Evolutionary conservation across 2,329 filamentous ascomycete genomes (phyloP), one percentile per base, ranked within the genome.

Genomic region (Trichophyton schoenleinii): DNA sequence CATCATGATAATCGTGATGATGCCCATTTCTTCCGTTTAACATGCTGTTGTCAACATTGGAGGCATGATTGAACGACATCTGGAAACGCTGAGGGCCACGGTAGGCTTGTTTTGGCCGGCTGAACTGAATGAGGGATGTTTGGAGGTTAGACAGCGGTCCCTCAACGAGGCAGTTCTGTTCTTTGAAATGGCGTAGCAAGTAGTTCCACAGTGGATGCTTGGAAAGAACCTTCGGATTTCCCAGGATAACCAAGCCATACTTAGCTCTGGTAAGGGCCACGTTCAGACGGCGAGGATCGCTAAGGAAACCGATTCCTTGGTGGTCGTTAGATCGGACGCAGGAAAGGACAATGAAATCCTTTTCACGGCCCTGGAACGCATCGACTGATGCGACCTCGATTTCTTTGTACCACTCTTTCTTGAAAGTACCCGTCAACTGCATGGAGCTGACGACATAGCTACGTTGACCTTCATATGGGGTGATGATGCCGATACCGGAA

Each of bases 401-500:
- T 70, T 97, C 92, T 77, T 97, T 97, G 80, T 99, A 99, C 69
- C 87, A 85, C 72, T 99, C 94, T 78, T 99, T 99, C 79, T 95
- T 96, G 80, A 95, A 96, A 0, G 89, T 95, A 59, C 94, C 94
- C 11, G 88, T 94, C 65, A 92, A 91, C 76, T 99, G 94, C 92
- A 99, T 97, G n/a, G 92, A 96, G 72, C 89, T 95, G 63, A 99
- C 94, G 66, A 99, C 91, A 73, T 96, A 99, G 76, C 91, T 96
- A 70, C 94, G 88, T 77, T 99, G 94, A 62, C 94, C 94, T 77
- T 99, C 94, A 73, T 99, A 99, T 60, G 94, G 94, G 15, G 94
- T 99, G 71, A 99, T 97, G 69, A 99, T 94, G 78, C 94, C 94
- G 71, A 99, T 97, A 66, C 92, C 90, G 58, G 82, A 81, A 3